Evolutionary conservation across 805 yeast genomes (phyloP), one percentile per base, ranked within the genome.

Genomic region (Nakazawaea populi): DNA sequence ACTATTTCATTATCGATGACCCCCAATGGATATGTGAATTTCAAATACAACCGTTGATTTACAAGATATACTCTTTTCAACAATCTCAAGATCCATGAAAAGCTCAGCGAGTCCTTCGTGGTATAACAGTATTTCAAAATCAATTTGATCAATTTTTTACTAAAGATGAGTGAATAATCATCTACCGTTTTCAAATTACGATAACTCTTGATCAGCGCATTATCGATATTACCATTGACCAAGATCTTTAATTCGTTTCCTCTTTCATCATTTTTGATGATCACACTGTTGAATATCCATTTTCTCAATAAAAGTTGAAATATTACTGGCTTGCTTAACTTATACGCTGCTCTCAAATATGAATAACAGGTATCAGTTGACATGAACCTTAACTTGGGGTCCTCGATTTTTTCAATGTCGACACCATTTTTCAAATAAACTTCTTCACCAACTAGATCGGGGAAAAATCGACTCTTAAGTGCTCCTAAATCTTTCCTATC

Each of bases 1-100:
- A 49, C 45, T 11, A 40, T 44, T 32, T 49, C 48, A 29, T 49
- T 49, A 39, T 49, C 52, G 11, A 49, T 49, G 7, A 49, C 48
- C 5, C 36, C 31, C 41, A 49, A 44, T 11, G 40, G 38, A 32
- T 49, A 49, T 10, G 45, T 39, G 36, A 39, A 49, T 32, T 44
- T 49, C 45, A 49, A 44, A 28, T 49, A 49, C 12, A 44, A 34
- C 14, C 29, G 28, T 10, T 49, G 48, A 28, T 49, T 32, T 14
- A 39, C 36, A 4, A 49, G 14, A 24, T 24, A 49, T 14, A 18
- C 29, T 2, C 18, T 24, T 24, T 39, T 37, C n/a, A 49, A 4
- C 9, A 49, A 6, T 4, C 30, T 12, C 30, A 44, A 32, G 2
- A 49, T 31, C 45, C 52, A 44, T 3, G 12, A 14, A 38, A 49